Percentiles rank a stretch among this genome's conserved stretches.
phyloP scores from a whole-genome alignment of 176 grass and related monocot species.

The Oryza brachyantha region DNA sequence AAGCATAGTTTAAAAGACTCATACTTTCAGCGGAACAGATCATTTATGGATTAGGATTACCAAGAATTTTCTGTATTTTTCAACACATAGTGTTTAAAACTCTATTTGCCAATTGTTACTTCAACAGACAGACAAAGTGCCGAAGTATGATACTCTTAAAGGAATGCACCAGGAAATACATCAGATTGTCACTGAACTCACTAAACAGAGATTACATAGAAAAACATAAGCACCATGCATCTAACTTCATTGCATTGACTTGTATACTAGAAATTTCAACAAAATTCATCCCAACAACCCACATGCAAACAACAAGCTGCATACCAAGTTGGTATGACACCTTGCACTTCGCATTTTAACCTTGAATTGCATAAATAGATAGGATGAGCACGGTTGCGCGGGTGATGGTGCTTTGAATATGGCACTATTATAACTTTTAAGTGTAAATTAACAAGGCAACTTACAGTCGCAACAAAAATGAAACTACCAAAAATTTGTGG shows the following conservation, averaged over 20 bases:
- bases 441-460: not conserved
- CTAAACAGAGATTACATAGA: conserved; percentile 3
- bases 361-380: not conserved
- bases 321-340: not conserved
- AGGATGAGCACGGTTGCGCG: not conserved
- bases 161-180: not conserved
- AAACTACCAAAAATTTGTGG: not conserved
- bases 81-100: not conserved
- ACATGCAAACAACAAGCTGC: not conserved
- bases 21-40: not conserved
- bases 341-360: conserved; percentile 1
- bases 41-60: not conserved
- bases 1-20: not conserved
- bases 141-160: not conserved
- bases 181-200: not conserved
- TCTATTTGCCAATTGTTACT: not conserved
- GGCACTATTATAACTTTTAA: not conserved
- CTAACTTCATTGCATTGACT: not conserved
- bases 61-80: not conserved
- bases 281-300: not conserved
- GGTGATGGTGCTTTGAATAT: not conserved
- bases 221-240: conserved; percentile 8
- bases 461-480: not conserved
- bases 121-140: not conserved
- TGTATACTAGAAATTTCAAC: not conserved